These are phyloP conservation scores for Lotus japonicus DNA, from an alignment of 306 rosid genomes.

Conservation along the genomic window DNA sequence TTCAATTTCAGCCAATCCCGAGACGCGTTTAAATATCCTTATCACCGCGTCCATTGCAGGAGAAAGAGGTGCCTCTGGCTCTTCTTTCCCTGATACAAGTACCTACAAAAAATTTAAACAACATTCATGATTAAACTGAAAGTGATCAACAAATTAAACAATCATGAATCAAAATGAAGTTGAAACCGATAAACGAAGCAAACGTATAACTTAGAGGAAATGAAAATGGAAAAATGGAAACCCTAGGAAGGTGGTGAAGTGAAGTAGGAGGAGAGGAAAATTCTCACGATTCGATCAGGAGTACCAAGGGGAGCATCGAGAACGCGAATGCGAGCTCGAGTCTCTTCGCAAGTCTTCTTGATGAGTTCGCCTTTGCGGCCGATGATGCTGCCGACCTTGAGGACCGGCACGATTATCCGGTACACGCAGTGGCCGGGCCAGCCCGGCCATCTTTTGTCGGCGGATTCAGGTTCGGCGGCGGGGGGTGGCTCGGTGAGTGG, in stretches of 20 bases:
- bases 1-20: conserved; percentile 69
- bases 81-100: conserved; percentile 87
- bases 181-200: not conserved
- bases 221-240: not conserved
- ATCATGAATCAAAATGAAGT: no score
- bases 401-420: conserved; percentile 78
- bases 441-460: conserved; percentile 78
- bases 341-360: conserved; percentile 87
- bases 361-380: conserved; percentile 95
- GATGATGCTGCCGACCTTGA: conserved; percentile 87
- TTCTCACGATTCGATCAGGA: conserved; percentile 79
- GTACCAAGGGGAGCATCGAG: conserved; percentile 85
- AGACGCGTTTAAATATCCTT: conserved; percentile 72
- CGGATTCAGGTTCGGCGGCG: not conserved
- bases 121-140: not conserved
- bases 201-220: not conserved
- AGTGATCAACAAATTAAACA: not conserved
- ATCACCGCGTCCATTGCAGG: conserved; percentile 96
- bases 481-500: not conserved
- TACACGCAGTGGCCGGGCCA: conserved; percentile 96
- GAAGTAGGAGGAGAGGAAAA: not conserved
- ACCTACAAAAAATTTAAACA: conserved; percentile 47
- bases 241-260: conserved; percentile 14
- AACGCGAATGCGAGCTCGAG: conserved; percentile 92
- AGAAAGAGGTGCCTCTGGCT: conserved; percentile 62